phyloP scores from a whole-genome alignment of 2,329 filamentous ascomycete genomes.

The Chrysoporthe deuterocubensis region DNA sequence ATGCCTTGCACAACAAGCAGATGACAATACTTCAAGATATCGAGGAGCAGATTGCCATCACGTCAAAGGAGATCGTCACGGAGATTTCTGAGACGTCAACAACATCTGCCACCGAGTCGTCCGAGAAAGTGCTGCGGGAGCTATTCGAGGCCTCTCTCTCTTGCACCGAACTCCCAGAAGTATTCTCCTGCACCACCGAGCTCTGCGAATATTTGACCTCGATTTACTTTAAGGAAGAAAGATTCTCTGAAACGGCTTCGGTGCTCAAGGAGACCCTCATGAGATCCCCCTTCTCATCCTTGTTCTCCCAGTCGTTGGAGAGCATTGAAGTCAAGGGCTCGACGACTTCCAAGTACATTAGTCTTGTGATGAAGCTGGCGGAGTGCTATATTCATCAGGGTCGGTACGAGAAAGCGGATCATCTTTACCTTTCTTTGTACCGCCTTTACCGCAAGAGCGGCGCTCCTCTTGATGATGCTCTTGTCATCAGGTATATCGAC shows the following conservation, averaged over 20 bases:
- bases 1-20: conserved; percentile 8
- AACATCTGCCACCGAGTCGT: conserved; percentile 6
- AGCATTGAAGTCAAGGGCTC: conserved; percentile 8
- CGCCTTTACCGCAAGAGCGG: conserved; percentile 5
- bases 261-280: conserved; percentile 7
- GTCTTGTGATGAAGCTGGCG: conserved; percentile 3
- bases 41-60: conserved; percentile 10
- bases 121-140: conserved; percentile 10
- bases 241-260: conserved; percentile 3
- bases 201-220: conserved; percentile 9
- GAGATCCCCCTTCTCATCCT: neutral
- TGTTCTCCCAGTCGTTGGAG: conserved; percentile 8
- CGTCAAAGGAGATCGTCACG: conserved; percentile 10
- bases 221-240: conserved; percentile 6
- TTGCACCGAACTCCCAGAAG: neutral
- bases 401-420: conserved; percentile 6
- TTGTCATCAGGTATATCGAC: conserved; percentile 2
- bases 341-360: neutral
- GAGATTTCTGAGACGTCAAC: neutral
- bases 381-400: conserved; percentile 6
- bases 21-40: neutral
- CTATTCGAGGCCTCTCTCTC: conserved; percentile 1
- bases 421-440: conserved; percentile 4
- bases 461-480: conserved; percentile 9
- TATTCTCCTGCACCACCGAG: conserved; percentile 1